Evolutionary conservation across 2,329 filamentous ascomycete species (phyloP), one percentile per base, ranked within the genome.

Genomic region (Fonsecaea multimorphosa): DNA sequence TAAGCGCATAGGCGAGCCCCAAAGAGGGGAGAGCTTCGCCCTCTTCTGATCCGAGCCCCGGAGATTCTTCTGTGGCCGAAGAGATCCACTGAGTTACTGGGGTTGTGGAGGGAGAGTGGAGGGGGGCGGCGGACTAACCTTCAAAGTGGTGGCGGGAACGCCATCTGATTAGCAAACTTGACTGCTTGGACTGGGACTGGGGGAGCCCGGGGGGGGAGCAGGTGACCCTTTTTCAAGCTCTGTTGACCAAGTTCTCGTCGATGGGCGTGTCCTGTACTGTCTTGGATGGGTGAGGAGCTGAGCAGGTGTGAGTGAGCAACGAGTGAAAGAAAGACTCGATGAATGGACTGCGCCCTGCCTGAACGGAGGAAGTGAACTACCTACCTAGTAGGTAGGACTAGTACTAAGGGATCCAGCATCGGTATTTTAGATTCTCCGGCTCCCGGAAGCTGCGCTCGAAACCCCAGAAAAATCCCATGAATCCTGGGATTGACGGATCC

Each of bases 21-120:
- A 49, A 49, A 49, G 19, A 11, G 44, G 44, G 11, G 44, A 2
- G 22, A 22, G 19, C 19, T 11, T 24, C 19, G 22, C 27, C 11
- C 11, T 14, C 22, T 49, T 49, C 22, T 27, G 19, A 22, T 24
- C 44, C 19, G 3, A 9, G 19, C 22, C 8, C 55, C 64, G 64
- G 64, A 55, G 51, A 52, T 66, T 66, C 64, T 66, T 66, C 64
- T 66, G 51, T 59, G 44, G 27, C 64, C 64, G 64, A 66, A n/a
- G 34, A 58, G 31, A 59, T 63, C 61, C 54, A 57, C 54, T 2
- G 19, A 8, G n/a, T 36, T n/a, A 57, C n/a, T 36, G 54, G 40
- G 22, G 34, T 8, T 59, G 38, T 52, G 57, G 38, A 59, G 46
- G 57, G 19, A 14, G 38, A 49, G 44, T 49, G 44, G 44, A 49